These are phyloP conservation scores for Chaetomium cochliodes DNA, from an alignment of 495 filamentous ascomycete genomes.

Conservation along the genomic window DNA sequence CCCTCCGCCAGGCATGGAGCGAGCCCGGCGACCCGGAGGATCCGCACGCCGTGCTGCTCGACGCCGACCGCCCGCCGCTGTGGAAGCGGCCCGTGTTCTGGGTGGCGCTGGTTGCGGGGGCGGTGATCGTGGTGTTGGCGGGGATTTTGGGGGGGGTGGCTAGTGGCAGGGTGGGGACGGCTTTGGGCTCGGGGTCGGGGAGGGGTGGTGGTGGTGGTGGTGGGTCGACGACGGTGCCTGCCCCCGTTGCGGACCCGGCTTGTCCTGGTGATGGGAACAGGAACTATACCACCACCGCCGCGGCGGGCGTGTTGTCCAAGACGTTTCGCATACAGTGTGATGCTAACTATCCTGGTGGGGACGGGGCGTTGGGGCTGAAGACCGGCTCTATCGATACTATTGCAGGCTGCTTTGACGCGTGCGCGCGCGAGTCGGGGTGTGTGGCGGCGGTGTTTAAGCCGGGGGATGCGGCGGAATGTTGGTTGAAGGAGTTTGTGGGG, in stretches of 20 bases:
- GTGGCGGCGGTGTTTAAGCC: constrained; percentile 24
- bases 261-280: constrained; percentile 24
- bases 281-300: constrained; percentile 19
- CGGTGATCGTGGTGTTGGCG: constrained; percentile 22
- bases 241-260: not conserved
- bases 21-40: constrained; percentile 1
- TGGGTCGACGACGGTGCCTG: not conserved
- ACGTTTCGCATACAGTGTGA: constrained; percentile 23
- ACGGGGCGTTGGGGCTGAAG: constrained; percentile 15
- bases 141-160: constrained; percentile 27
- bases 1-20: constrained; percentile 19
- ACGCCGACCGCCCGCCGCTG: not conserved
- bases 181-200: not conserved
- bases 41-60: not conserved
- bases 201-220: not conserved
- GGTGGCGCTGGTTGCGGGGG: constrained; percentile 22
- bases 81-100: constrained; percentile 18
- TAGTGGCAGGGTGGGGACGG: constrained; percentile 25
- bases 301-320: not conserved
- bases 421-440: constrained; percentile 20
- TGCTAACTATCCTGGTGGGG: constrained; percentile 24
- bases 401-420: constrained; percentile 24
- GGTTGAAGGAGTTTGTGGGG: constrained; percentile 30
- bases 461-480: constrained; percentile 18
- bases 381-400: constrained; percentile 11